Conservation (phyloP, 108 stramenopile genomes). For the Nitzschia sp. region DNA sequence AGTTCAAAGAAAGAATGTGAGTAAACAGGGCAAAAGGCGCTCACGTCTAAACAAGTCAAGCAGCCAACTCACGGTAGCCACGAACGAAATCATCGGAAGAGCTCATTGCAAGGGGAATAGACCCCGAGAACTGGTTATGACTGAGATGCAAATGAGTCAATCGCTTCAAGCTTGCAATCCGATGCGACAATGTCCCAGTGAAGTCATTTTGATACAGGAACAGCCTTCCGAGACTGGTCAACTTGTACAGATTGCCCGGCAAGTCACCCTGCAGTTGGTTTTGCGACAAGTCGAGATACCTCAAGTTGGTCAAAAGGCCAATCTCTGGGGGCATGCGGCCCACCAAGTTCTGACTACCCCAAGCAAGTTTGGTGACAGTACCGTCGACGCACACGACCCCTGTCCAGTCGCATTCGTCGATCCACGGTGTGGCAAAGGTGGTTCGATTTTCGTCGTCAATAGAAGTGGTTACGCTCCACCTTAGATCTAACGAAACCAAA, state of each 20-base stretch:
- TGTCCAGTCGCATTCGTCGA: conserved; percentile 49
- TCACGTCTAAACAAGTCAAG: neutral
- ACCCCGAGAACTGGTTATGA: conserved; percentile 45
- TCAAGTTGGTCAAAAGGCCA: conserved; percentile 18
- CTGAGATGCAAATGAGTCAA: conserved; percentile 35
- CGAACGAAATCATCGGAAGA: neutral
- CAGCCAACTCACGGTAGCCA: neutral
- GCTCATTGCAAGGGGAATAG: conserved; percentile 39
- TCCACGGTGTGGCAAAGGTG: neutral
- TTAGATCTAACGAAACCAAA: conserved; percentile 10
- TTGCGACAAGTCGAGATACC: conserved; percentile 17
- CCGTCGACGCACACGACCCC: conserved; percentile 56
- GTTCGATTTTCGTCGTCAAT: no score
- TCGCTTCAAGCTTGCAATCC: conserved; percentile 13
- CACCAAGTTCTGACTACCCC: conserved; percentile 23
- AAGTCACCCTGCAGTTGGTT: conserved; percentile 21
- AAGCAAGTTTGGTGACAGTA: conserved; percentile 22
- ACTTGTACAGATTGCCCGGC: conserved; percentile 23
- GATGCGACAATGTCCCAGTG: conserved; percentile 23
- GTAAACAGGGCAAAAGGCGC: neutral
- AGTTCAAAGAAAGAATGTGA: neutral
- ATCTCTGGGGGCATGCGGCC: conserved; percentile 44
- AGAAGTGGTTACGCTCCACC: neutral
- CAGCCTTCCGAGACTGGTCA: conserved; percentile 20
- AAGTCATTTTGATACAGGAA: conserved; percentile 37